These are phyloP conservation scores for Rhazya stricta DNA, from an alignment of 257 asterid species.

Conservation along the genomic window DNA sequence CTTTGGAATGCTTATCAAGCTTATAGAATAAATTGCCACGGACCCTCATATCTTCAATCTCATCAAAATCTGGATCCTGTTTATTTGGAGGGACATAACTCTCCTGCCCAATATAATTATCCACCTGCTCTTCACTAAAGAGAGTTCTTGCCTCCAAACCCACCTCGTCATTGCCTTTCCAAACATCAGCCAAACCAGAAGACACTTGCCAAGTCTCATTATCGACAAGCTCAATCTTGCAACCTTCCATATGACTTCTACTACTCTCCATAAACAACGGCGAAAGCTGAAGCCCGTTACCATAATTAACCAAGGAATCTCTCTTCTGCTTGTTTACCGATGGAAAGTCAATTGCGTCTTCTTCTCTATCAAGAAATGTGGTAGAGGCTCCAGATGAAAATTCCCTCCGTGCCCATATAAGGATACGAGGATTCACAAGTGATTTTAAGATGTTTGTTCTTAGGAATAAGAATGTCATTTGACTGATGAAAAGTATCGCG, in stretches of 20 bases:
- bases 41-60: slow-evolving; percentile 74
- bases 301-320: slow-evolving; percentile 19
- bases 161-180: slow-evolving; percentile 37
- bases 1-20: slow-evolving; percentile 75
- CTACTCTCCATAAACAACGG: slow-evolving; percentile 39
- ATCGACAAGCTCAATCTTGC: slow-evolving; percentile 55
- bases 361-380: not conserved
- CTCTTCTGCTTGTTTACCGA: slow-evolving; percentile 17
- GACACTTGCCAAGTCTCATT: slow-evolving; percentile 64
- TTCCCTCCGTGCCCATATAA: not conserved
- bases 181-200: slow-evolving; percentile 56
- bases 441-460: not conserved
- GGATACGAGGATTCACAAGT: not conserved
- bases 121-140: slow-evolving; percentile 19
- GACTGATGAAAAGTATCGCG: not conserved
- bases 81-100: slow-evolving; percentile 18
- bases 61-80: slow-evolving; percentile 46
- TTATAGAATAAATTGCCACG: slow-evolving; percentile 69
- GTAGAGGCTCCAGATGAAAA: not conserved
- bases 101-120: slow-evolving; percentile 8
- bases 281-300: slow-evolving; percentile 42
- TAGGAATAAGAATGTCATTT: slow-evolving; percentile 6
- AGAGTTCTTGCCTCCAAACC: slow-evolving; percentile 13
- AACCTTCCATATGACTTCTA: slow-evolving; percentile 27
- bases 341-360: not conserved